phyloP scores from a whole-genome alignment of 2,329 filamentous ascomycete genomes.

The Arthroderma uncinatum region DNA sequence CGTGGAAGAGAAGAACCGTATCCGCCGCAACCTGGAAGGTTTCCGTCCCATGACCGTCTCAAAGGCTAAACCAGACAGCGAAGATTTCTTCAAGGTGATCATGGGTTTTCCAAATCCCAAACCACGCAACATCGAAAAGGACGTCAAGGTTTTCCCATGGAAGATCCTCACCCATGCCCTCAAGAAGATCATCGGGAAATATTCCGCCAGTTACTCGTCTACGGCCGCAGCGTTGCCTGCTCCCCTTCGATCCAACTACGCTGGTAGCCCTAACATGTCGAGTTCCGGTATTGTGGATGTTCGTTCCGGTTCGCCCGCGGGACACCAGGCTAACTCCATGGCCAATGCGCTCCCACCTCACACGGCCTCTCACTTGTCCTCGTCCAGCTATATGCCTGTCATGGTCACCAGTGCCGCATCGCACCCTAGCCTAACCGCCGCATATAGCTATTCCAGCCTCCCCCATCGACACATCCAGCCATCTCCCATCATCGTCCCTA shows the following conservation, averaged over 20 bases:
- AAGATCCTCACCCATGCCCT: slow-evolving; percentile 74
- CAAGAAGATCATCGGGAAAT: slow-evolving; percentile 98
- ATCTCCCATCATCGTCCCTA: slow-evolving; percentile 13
- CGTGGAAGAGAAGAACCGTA: slow-evolving; percentile 97
- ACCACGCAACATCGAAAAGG: slow-evolving; percentile 95
- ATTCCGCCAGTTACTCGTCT: slow-evolving; percentile 62
- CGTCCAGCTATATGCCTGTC: not conserved
- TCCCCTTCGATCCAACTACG: slow-evolving; percentile 29
- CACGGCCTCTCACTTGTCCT: not conserved
- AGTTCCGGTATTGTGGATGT: slow-evolving; percentile 40
- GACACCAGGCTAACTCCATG: slow-evolving; percentile 27
- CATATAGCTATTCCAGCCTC: slow-evolving; percentile 24
- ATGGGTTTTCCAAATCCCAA: slow-evolving; percentile 96
- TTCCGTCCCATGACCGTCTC: slow-evolving; percentile 89
- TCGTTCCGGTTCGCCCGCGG: slow-evolving; percentile 38
- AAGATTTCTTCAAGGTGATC: slow-evolving; percentile 97
- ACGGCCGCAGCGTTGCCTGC: slow-evolving; percentile 42
- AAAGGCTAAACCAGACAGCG: slow-evolving; percentile 81
- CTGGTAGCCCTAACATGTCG: slow-evolving; percentile 26
- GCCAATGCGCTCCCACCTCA: not conserved
- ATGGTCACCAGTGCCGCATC: slow-evolving; percentile 24
- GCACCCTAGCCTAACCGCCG: slow-evolving; percentile 20
- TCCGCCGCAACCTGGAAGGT: slow-evolving; percentile 86
- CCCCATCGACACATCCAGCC: slow-evolving; percentile 23
- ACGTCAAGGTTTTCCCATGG: slow-evolving; percentile 98